phyloP scores from a whole-genome alignment of 148 eudicot species.

The Chenopodium berlandieri region DNA sequence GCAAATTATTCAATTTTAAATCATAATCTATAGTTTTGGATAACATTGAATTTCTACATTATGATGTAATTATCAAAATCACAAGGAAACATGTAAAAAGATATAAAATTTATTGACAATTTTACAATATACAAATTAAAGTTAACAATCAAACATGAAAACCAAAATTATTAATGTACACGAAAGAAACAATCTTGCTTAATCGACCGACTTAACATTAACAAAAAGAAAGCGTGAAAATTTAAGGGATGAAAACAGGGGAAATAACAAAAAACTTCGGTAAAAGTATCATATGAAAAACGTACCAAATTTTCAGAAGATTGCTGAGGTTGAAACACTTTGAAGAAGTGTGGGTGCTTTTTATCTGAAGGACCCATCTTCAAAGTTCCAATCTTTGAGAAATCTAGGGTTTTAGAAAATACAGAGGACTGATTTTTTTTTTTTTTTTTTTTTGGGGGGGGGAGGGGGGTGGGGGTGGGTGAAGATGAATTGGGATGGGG shows the following conservation, averaged over 20 bases:
- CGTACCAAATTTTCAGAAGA: constrained; percentile 14
- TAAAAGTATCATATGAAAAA: background rate
- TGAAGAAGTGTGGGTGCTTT: constrained; percentile 3
- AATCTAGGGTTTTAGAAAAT: background rate
- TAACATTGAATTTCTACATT: too few relatives aligned
- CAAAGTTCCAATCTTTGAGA: background rate
- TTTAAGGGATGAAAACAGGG: background rate
- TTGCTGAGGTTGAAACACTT: constrained; percentile 9
- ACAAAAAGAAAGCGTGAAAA: background rate
- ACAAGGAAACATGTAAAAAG: background rate
- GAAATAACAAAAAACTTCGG: background rate
- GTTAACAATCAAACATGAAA: background rate
- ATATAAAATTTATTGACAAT: background rate
- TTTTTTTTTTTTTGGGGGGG: too few relatives aligned
- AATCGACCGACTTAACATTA: too few relatives aligned
- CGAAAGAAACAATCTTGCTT: too few relatives aligned
- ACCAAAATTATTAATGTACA: background rate
- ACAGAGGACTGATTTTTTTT: too few relatives aligned
- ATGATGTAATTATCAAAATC: background rate
- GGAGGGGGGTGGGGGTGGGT: too few relatives aligned
- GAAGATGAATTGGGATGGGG: too few relatives aligned
- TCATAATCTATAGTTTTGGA: too few relatives aligned
- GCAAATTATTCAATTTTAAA: background rate
- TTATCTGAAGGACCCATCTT: constrained; percentile 8
- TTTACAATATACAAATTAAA: background rate